A percentile compares a stretch with the other conserved stretches of the same genome.
These are phyloP conservation scores for Rhodotorula sphaerocarpa DNA, from an alignment of 768 basidiomycete species.

Conservation along the genomic window DNA sequence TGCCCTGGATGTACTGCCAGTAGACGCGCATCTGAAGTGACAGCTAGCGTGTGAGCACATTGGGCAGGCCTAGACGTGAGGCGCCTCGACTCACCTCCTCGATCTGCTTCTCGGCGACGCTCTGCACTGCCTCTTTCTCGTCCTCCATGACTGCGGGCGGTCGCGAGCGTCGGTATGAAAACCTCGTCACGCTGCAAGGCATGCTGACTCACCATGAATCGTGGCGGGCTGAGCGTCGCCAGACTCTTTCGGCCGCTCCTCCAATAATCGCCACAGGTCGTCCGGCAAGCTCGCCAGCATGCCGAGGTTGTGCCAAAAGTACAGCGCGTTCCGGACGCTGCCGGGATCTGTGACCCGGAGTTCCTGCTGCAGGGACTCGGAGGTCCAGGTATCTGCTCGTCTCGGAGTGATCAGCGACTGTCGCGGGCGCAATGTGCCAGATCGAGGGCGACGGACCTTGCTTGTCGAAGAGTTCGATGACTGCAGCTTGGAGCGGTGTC, in stretches of 20 bases:
- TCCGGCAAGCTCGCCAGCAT: slow-evolving; percentile 52
- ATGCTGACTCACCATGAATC: not conserved
- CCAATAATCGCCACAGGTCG: slow-evolving; percentile 58
- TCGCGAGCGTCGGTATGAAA: not conserved
- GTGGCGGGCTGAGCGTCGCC: too few relatives aligned
- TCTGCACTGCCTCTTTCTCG: slow-evolving; percentile 37
- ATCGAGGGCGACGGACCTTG: slow-evolving; percentile 49
- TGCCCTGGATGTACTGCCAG: slow-evolving; percentile 78
- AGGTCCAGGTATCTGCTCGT: slow-evolving; percentile 50
- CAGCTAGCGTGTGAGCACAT: not conserved
- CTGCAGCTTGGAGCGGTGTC: slow-evolving; percentile 78
- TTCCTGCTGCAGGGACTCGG: slow-evolving; percentile 58
- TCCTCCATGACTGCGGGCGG: slow-evolving; percentile 29
- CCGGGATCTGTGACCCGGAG: slow-evolving; percentile 61
- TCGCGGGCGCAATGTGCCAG: not conserved
- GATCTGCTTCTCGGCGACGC: slow-evolving; percentile 26
- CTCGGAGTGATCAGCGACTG: not conserved
- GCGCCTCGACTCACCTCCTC: slow-evolving; percentile 2
- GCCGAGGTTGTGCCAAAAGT: slow-evolving; percentile 74
- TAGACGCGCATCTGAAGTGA: slow-evolving; percentile 62
- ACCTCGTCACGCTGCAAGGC: not conserved
- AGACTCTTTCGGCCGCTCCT: slow-evolving; percentile 42
- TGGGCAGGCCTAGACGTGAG: not conserved
- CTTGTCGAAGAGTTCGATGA: slow-evolving; percentile 74
- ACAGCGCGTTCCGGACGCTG: slow-evolving; percentile 62